Percentiles rank a stretch among this genome's conserved stretches.
phyloP scores from a whole-genome alignment of 2,329 filamentous ascomycete genomes.

The Beauveria brongniartii region DNA sequence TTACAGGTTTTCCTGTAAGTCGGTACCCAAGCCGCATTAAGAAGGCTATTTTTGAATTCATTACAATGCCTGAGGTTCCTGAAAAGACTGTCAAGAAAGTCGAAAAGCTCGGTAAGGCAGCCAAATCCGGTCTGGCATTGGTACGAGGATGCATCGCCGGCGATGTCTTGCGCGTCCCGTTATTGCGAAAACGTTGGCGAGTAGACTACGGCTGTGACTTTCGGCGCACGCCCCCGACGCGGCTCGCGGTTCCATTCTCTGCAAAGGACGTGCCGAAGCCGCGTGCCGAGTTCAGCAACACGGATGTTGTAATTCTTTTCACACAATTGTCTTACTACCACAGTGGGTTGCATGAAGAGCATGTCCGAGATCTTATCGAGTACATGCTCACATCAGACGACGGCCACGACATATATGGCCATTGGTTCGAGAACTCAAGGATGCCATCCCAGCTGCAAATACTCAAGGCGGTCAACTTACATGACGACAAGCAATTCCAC shows the following conservation, averaged over 20 bases:
- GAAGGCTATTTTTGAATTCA: background rate
- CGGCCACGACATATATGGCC: conserved; percentile 39
- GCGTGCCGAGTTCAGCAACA: conserved; percentile 54
- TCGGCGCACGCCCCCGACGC: conserved; percentile 29
- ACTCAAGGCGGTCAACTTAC: conserved; percentile 42
- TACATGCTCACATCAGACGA: conserved; percentile 45
- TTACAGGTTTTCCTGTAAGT: conserved; percentile 33
- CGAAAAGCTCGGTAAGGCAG: background rate
- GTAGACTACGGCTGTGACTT: conserved; percentile 55
- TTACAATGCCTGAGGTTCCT: accelerated
- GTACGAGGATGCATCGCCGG: conserved; percentile 48
- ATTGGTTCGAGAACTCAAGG: conserved; percentile 32
- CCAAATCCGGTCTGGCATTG: conserved; percentile 17
- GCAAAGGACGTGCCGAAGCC: conserved; percentile 50
- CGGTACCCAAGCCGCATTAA: conserved; percentile 20
- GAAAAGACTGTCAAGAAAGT: background rate
- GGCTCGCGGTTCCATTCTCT: conserved; percentile 49
- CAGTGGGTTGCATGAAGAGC: conserved; percentile 40
- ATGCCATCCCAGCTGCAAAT: conserved; percentile 35
- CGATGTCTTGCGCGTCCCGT: conserved; percentile 44
- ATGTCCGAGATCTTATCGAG: conserved; percentile 39
- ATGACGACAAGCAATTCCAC: conserved; percentile 41
- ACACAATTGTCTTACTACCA: conserved; percentile 52
- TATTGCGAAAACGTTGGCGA: conserved; percentile 52
- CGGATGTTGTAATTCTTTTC: conserved; percentile 47